Base-by-base conservation (phyloP, 1,284 basidiomycete genomes). In the Chondrostereum purpureum region DNA sequence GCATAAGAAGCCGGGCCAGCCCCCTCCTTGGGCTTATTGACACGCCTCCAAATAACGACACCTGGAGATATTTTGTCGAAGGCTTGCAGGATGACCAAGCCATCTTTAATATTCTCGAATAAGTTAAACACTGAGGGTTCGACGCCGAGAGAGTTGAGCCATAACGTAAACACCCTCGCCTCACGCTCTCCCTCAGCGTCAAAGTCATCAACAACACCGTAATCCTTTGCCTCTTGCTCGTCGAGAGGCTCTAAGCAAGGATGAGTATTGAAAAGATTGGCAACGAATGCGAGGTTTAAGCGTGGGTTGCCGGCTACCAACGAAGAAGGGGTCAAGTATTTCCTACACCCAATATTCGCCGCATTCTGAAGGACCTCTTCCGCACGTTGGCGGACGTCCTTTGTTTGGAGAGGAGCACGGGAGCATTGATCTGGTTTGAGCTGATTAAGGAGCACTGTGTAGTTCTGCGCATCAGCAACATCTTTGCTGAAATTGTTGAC, bases 401-500 rank as follows among this genome's bases (percentile, higher is more conserved):
- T 66, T 1, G 92, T 92, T 61, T 97, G 87, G 3, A 99, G 75
- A 2, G 95, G 95, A 0, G 84, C 79, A n/a, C 80, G 80, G n/a
- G 93, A 92, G 64, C 95, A 99, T 51, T 89, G 74, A 46, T 92
- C 85, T 5, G 93, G 92, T 62, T 95, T 93, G 56, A 99, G 83
- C 66, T 98, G 95, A 65, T 94, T 88, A 46, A 99, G 76, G 4
- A 99, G 80, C 39, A 98, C 73, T 1, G 95, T 96, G 72, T 99
- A 99, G 72, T 98, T 98, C 68, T 97, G 92, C 50, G 88, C 93
- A 58, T 99, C 95, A 23, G 76, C 79, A 11, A 98, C 93, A 62
- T 99, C 95, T 57, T 89, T 87, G 60, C 89, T 88, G 66, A 99
- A 98, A 75, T 99, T 99, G 67, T 87, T 82, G n/a, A 99, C 95